These are phyloP conservation scores for Piromyces sp. DNA, from an alignment of 192 early-diverging fungal genomes.

Conservation along the genomic window DNA sequence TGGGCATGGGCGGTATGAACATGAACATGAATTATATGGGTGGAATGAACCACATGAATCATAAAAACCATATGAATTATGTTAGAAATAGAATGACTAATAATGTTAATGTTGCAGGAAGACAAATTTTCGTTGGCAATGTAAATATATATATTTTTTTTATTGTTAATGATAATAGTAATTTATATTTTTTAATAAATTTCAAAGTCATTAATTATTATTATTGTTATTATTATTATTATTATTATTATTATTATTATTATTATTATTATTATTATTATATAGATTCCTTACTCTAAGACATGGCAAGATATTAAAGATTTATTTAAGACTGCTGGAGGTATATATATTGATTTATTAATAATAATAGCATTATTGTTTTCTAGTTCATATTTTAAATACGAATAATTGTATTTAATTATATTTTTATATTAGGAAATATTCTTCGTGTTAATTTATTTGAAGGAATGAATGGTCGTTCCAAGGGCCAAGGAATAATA, in stretches of 20 bases:
- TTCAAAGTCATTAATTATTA: too few species aligned
- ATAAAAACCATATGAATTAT: neutral
- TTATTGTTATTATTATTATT: too few species aligned
- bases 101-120: constrained; percentile 12
- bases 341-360: neutral
- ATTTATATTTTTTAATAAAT: too few species aligned
- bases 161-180: too few species aligned
- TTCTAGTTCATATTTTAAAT: constrained; percentile 3
- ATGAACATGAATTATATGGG: constrained; percentile 5
- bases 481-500: constrained; percentile 57
- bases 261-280: too few species aligned
- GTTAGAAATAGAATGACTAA: neutral
- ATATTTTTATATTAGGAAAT: constrained; percentile 14
- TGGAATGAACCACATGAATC: neutral
- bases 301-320: constrained; percentile 80
- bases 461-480: constrained; percentile 34
- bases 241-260: too few species aligned
- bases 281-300: constrained; percentile 54
- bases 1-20: neutral
- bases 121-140: constrained; percentile 45
- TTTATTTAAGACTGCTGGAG: constrained; percentile 56
- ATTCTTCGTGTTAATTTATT: constrained; percentile 55
- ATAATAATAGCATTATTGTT: constrained; percentile 7
- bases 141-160: too few species aligned
- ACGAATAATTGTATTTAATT: too few species aligned